phyloP scores from a whole-genome alignment of 371 early-diverging fungal species.

The Syncephalastrum contaminatum region DNA sequence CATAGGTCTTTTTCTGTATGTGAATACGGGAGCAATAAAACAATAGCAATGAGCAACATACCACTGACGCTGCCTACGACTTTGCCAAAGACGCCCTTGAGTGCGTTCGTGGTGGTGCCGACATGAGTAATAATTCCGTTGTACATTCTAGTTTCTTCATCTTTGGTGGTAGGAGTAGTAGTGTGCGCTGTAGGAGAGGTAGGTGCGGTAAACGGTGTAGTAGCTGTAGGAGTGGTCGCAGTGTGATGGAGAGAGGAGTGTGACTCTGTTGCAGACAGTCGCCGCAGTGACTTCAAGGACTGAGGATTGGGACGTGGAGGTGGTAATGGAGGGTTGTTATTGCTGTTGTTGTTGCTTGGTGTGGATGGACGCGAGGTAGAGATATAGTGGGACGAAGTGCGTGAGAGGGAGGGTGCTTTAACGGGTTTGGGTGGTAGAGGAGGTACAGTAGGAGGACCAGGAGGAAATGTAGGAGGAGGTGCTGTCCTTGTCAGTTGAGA shows the following conservation, averaged over 20 bases:
- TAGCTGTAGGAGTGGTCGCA: not conserved
- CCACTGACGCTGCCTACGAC: slow-evolving; percentile 62
- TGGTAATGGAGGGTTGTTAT: not conserved
- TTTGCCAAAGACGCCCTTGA: slow-evolving; percentile 67
- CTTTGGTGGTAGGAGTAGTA: too few relatives aligned
- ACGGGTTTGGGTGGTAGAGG: slow-evolving; percentile 7
- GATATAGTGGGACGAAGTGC: too few relatives aligned
- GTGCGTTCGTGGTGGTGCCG: slow-evolving; percentile 29
- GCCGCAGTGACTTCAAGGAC: too few relatives aligned
- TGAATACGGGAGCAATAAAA: too few relatives aligned
- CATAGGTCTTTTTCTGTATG: slow-evolving; percentile 8
- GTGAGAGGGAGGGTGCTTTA: too few relatives aligned
- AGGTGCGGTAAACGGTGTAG: not conserved
- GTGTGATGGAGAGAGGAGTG: not conserved
- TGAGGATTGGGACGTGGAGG: slow-evolving; percentile 17
- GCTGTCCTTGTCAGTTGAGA: slow-evolving; percentile 5
- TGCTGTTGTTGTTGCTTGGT: not conserved
- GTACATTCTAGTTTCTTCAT: not conserved
- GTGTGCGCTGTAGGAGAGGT: not conserved
- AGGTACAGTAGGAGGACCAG: slow-evolving; percentile 5
- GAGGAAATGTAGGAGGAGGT: slow-evolving; percentile 7
- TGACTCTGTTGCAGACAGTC: not conserved
- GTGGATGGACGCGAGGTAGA: too few relatives aligned
- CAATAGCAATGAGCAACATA: slow-evolving; percentile 21
- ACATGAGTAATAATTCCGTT: slow-evolving; percentile 23